A percentile compares a stretch with the other conserved stretches of the same genome.
Conservation (phyloP, 352 stramenopile species). For the Pythium guiyangense region DNA sequence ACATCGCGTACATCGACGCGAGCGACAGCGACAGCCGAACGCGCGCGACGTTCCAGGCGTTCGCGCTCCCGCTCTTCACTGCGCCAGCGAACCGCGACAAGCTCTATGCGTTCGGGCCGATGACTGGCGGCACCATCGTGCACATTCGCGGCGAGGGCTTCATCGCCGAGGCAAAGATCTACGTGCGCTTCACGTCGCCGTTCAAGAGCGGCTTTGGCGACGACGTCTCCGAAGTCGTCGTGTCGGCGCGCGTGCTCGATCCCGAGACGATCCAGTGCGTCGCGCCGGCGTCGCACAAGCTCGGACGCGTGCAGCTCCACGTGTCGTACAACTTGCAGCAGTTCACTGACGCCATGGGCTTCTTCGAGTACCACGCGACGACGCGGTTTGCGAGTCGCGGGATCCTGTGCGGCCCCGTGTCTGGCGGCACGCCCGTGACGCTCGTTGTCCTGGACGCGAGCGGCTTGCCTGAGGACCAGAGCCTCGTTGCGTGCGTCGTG, state of each 20-base stretch:
- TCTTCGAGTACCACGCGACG: slow-evolving; percentile 61
- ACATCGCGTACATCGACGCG: slow-evolving; percentile 18
- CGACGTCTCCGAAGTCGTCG: slow-evolving; percentile 29
- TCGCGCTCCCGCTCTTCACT: slow-evolving; percentile 50
- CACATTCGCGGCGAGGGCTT: slow-evolving; percentile 56
- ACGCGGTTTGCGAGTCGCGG: slow-evolving; percentile 37
- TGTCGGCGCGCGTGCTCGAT: slow-evolving; percentile 49
- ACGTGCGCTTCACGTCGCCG: slow-evolving; percentile 54
- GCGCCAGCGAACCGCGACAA: slow-evolving; percentile 33
- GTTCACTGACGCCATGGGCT: slow-evolving; percentile 59
- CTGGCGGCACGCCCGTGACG: slow-evolving; percentile 42
- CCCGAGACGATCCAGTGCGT: slow-evolving; percentile 45
- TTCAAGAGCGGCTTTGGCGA: slow-evolving; percentile 28
- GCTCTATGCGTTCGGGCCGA: slow-evolving; percentile 46
- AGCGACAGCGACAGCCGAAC: background rate
- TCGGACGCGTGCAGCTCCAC: slow-evolving; percentile 39
- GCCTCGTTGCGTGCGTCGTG: slow-evolving; percentile 34
- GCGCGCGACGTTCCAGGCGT: slow-evolving; percentile 41
- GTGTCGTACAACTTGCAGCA: slow-evolving; percentile 74
- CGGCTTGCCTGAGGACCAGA: slow-evolving; percentile 35
- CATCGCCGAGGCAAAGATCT: slow-evolving; percentile 54
- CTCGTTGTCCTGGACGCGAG: slow-evolving; percentile 33
- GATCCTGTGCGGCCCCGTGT: slow-evolving; percentile 51
- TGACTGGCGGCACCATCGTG: slow-evolving; percentile 40
- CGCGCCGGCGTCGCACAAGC: slow-evolving; percentile 24